Evolutionary conservation across 2,329 filamentous ascomycete species (phyloP), one percentile per base, ranked within the genome.

Genomic region (Cladosporium sp.): DNA sequence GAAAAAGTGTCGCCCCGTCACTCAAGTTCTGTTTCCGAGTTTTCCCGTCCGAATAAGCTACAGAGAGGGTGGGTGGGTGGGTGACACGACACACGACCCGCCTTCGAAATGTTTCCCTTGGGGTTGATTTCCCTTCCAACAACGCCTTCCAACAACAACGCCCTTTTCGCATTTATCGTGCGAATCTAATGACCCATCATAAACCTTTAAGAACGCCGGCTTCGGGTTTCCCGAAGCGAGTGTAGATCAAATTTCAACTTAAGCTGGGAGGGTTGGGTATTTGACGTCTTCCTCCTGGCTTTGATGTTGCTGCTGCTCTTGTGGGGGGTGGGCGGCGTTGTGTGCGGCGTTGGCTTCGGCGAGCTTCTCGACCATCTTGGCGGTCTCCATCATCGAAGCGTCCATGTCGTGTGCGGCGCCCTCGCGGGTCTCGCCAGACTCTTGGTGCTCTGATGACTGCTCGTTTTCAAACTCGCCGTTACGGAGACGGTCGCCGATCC

Each of bases 401-500:
- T 57, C 53, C 55, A 33, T 54, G 35, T 22, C 53, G 41, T 38
- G 13, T 11, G 36, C 20, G 16, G 56, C 53, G 20, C 53, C 54
- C 20, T 53, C 53, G 19, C 47, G 48, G 22, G 52, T 48, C 19
- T 55, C 35, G 18, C 27, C 33, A n/a, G 50, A 36, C 18, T 33
- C 33, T 8, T 47, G 43, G 7, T 50, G 27, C 38, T 48, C 43
- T 20, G 15, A 25, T 12, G 38, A 25, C 13, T 52, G 64, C 4
- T 67, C 65, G n/a, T 62, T 56, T 48, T 67, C 71, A 50, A 68
- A 82, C 30, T 81, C 77, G 30, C 74, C 75, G 35, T 69, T 67
- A 52, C 78, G 72, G 18, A 84, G 68, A 46, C 77, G 71, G 42
- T 78, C 73, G 49, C 76, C 74, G 57, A 84, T 74, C 64, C 78